Base-by-base conservation (phyloP, 106 monocot genomes). In the Agapanthus africanus region DNA sequence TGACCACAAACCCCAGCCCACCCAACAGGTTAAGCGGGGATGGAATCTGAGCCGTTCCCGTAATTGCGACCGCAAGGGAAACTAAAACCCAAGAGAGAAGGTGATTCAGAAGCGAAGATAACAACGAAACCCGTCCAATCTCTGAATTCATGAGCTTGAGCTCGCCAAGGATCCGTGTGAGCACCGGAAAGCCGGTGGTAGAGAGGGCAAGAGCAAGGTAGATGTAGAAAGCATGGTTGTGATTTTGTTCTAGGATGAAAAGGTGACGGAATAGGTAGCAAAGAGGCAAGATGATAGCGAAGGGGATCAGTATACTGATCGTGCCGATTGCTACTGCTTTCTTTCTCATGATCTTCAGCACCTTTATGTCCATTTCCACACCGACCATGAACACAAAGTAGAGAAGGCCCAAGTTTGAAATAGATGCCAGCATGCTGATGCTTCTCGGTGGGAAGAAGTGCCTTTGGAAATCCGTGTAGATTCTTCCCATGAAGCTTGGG, bases 141-240 rank as follows among this genome's bases (percentile, higher is more conserved):
- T 91, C 91, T 31, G 86, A 83, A 68, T 74, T 81, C 67, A 91
- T 78, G 7, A 88, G 74, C 42, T 73, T 81, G 51, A 78, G 63
- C 22, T 88, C 84, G 27, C 68, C 19, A 30, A 88, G 76, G 41
- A 79, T 46, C 25, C 78, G 76, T 26, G 71, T 72, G 6, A 81
- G 75, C 28, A 76, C 73, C 36, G 77, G 67, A 54, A 88, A 84
- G 15, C 78, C 69, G 51, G 78, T 66, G 51, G 79, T 26, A 38
- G 88, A 80, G 49, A 81, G 67, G 22, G 72, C 46, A 7, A 47
- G n/a, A 33, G 67, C 38, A 19, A 83, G 11, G 27, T 52, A 38
- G 70, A 80, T 69, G 42, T 72, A 30, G 25, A 80, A 68, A 23
- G 62, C 15, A 9, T 5, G 18, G 15, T 19, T 13, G 34, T 18